Evolutionary conservation across 2,329 filamentous ascomycete genomes (phyloP), one percentile per base, ranked within the genome.

Genomic region (Epichloe glyceriae): DNA sequence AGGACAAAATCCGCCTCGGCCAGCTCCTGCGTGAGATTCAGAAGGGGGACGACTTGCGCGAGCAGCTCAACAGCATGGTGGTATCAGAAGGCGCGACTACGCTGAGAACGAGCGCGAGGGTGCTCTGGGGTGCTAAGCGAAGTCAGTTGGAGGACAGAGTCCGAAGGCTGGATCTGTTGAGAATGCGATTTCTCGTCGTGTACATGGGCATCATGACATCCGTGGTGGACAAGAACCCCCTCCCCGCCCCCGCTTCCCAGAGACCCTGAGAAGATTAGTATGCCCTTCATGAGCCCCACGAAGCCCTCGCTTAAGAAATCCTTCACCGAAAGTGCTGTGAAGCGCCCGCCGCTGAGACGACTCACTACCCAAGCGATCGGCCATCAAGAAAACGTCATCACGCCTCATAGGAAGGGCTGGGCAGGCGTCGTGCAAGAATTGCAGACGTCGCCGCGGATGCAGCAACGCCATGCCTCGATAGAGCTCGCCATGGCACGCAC

Each of bases 101-200:
- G 19, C 61, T 82, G 58, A 71, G 69, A 52, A 69, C 66, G 10
- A 64, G 66, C 52, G 72, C 78, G 22, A 71, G 79, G 47, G 53
- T 83, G 1, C 66, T 82, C 26, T 84, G 80, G 80, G 78, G 75
- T 4, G 68, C 68, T 52, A 75, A 75, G 60, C 73, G 76, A 57
- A 64, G 63, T 47, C 68, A 70, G 48, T 66, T 84, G 47, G 76
- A 81, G 61, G 77, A 80, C 56, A 73, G 76, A 48, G 68, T 83
- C 50, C 72, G 76, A 50, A 70, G 79, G 45, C 67, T 83, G 40
- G 80, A 83, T 57, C 64, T 82, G 58, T 62, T 83, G 60, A 73
- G 80, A 61, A 82, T 81, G 77, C 74, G 80, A 54, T 83, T 83
- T 60, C 65, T 83, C 34, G 78, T 82, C 37, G 71, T 81, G 38